Percentiles rank a stretch among this genome's conserved stretches.
Conservation (phyloP, 208 protist genomes). For the Acanthamoeba culbertsoni region DNA sequence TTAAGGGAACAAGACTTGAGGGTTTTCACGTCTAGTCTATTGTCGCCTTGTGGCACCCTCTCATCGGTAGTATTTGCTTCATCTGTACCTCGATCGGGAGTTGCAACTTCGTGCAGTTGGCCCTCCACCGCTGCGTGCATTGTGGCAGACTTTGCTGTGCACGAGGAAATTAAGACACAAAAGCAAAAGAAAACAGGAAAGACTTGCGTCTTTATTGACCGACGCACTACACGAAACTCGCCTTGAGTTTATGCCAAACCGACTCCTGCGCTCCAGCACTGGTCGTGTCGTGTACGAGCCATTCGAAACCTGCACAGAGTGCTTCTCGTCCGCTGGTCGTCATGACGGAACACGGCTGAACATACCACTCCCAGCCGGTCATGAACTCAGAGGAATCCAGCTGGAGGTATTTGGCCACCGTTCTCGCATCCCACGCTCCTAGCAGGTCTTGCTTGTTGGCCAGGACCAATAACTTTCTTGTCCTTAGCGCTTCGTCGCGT, state of each 20-base stretch:
- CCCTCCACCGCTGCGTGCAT: too few species aligned
- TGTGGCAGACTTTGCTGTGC: too few species aligned
- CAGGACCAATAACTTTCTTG: constrained; percentile 87
- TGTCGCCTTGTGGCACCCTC: neutral
- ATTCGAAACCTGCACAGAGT: constrained; percentile 87
- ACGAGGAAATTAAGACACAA: too few species aligned
- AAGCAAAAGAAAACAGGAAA: too few species aligned
- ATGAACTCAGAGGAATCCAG: constrained; percentile 80
- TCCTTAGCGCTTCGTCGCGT: constrained; percentile 87
- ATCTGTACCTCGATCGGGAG: too few species aligned
- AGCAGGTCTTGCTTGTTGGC: constrained; percentile 91
- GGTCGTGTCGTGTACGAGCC: constrained; percentile 73
- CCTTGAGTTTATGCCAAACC: constrained; percentile 13
- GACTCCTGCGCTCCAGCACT: neutral
- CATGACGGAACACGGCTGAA: constrained; percentile 86
- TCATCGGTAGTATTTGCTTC: neutral
- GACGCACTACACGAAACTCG: neutral
- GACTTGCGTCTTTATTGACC: too few species aligned
- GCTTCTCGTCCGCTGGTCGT: constrained; percentile 79
- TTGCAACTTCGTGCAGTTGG: too few species aligned
- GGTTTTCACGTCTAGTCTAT: neutral
- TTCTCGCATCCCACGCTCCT: constrained; percentile 86
- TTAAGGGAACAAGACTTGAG: constrained; percentile 3
- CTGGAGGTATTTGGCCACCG: constrained; percentile 82
- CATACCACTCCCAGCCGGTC: constrained; percentile 83